These are phyloP conservation scores for Tilletia caries DNA, from an alignment of 1,284 basidiomycete genomes.

Conservation along the genomic window DNA sequence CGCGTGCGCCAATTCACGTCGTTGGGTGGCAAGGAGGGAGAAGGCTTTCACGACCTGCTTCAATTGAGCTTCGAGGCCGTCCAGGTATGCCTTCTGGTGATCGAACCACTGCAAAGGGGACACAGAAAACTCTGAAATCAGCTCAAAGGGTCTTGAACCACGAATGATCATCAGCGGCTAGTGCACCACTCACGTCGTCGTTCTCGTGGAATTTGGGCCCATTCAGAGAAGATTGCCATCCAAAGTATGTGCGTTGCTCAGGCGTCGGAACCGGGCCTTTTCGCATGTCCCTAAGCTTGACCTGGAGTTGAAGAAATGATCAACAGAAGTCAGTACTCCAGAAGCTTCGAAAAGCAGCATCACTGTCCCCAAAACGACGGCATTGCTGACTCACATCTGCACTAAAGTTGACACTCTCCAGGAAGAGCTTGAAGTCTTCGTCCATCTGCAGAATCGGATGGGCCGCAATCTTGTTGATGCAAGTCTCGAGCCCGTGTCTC, in stretches of 20 bases:
- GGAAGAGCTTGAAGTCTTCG: slow-evolving; percentile 55
- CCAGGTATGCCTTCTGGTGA: slow-evolving; percentile 76
- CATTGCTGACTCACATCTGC: slow-evolving; percentile 37
- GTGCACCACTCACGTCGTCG: slow-evolving; percentile 73
- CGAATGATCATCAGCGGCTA: no score
- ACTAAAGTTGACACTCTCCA: slow-evolving; percentile 55
- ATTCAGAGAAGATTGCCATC: slow-evolving; percentile 29
- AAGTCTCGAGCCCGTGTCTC: slow-evolving; percentile 53
- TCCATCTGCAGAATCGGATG: slow-evolving; percentile 56
- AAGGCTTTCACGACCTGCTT: slow-evolving; percentile 80
- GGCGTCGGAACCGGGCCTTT: slow-evolving; percentile 49
- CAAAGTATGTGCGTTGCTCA: slow-evolving; percentile 49
- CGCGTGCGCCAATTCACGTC: slow-evolving; percentile 58
- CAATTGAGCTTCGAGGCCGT: slow-evolving; percentile 83
- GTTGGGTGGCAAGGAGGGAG: slow-evolving; percentile 73
- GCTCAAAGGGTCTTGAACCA: no score
- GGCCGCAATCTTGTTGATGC: slow-evolving; percentile 55
- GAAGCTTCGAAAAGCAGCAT: no score
- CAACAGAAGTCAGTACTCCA: not conserved
- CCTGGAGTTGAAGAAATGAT: slow-evolving; percentile 63
- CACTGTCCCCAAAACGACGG: not conserved
- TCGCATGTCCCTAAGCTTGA: slow-evolving; percentile 64
- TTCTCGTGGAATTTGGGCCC: slow-evolving; percentile 85
- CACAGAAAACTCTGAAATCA: slow-evolving; percentile 16
- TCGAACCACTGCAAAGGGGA: slow-evolving; percentile 87